phyloP scores from a whole-genome alignment of 139 green algal species.

The Chlamydomonas incerta region DNA sequence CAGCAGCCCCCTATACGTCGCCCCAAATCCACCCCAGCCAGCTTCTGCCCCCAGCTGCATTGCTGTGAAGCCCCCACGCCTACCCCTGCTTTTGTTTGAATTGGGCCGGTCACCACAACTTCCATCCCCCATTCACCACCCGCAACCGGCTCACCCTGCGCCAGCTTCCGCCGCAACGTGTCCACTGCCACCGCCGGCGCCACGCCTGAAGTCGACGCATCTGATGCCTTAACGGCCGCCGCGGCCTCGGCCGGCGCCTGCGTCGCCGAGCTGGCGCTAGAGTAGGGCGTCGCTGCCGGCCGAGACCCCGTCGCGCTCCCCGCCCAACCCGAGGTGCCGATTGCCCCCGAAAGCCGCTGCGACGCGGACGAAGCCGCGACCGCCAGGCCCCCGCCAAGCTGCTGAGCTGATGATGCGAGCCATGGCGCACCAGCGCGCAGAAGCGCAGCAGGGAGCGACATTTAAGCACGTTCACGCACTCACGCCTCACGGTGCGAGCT shows the following conservation, averaged over 20 bases:
- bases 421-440: slow-evolving; percentile 10
- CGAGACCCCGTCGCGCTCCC: too few relatives aligned
- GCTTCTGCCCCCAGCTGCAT: too few relatives aligned
- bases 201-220: slow-evolving; percentile 16
- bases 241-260: slow-evolving; percentile 40
- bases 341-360: background rate
- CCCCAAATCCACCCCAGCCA: too few relatives aligned
- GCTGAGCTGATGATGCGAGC: slow-evolving; percentile 3
- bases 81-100: too few relatives aligned
- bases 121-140: too few relatives aligned
- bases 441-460: background rate
- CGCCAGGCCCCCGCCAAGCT: background rate
- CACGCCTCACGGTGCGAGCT: too few relatives aligned
- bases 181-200: slow-evolving; percentile 31
- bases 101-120: too few relatives aligned
- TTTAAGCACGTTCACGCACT: background rate
- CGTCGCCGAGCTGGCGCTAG: background rate
- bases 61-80: too few relatives aligned
- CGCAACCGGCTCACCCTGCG: slow-evolving; percentile 46
- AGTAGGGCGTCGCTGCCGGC: background rate
- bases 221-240: background rate
- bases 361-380: background rate
- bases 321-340: background rate
- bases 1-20: too few relatives aligned
- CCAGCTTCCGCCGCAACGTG: slow-evolving; percentile 49